Conservation (phyloP, 2,329 filamentous ascomycete species). For the Aureobasidium sp. region DNA sequence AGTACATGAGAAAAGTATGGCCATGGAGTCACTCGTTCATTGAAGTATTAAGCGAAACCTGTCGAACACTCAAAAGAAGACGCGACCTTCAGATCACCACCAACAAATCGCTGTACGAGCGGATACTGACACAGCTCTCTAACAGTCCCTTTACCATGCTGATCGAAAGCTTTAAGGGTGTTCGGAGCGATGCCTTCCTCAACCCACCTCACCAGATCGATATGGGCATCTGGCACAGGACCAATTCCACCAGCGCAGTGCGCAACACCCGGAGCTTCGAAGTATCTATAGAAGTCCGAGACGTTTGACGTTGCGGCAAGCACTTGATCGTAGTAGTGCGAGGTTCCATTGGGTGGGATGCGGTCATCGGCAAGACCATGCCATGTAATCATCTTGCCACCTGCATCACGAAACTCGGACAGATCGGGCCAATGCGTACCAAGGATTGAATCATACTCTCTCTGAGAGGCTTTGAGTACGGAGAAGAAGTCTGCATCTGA, state of each 20-base stretch:
- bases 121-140: constrained; percentile 18
- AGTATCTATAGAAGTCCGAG: constrained; percentile 29
- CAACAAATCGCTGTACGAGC: constrained; percentile 15
- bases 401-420: constrained; percentile 25
- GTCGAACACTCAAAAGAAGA: constrained; percentile 16
- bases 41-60: not conserved
- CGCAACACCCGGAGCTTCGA: constrained; percentile 29
- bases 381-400: constrained; percentile 36
- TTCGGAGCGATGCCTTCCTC: constrained; percentile 22
- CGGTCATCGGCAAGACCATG: constrained; percentile 33
- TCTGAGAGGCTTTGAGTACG: constrained; percentile 19
- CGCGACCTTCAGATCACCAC: constrained; percentile 14
- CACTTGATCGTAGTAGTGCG: constrained; percentile 30
- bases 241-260: constrained; percentile 29
- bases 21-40: too few relatives aligned
- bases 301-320: constrained; percentile 19
- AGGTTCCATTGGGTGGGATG: constrained; percentile 29
- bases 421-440: constrained; percentile 31
- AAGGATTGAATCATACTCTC: constrained; percentile 28
- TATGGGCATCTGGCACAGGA: constrained; percentile 17
- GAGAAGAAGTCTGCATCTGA: constrained; percentile 19
- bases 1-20: too few relatives aligned
- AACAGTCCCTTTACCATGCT: not conserved
- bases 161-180: constrained; percentile 14
- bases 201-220: constrained; percentile 21